phyloP scores from a whole-genome alignment of 352 stramenopile genomes.

The Pythium dissimile region DNA sequence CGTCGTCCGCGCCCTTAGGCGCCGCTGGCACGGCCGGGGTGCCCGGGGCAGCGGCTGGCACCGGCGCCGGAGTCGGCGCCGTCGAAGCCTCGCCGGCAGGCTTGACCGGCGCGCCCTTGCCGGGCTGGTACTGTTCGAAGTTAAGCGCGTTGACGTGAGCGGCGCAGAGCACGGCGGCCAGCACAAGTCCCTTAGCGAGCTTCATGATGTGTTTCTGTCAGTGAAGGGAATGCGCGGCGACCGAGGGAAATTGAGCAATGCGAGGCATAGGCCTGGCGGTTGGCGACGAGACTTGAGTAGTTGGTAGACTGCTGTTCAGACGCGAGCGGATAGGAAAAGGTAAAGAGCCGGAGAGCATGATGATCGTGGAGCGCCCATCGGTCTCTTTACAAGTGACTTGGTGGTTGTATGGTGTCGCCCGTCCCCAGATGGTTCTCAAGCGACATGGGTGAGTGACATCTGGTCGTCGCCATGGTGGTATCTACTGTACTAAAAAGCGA shows the following conservation, averaged over 20 bases:
- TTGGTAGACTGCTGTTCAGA: too few species aligned
- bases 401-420: background rate
- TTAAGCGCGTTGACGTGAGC: constrained; percentile 52
- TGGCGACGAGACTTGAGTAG: too few species aligned
- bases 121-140: constrained; percentile 30
- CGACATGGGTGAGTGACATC: background rate
- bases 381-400: constrained; percentile 2
- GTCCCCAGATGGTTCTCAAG: constrained; percentile 1
- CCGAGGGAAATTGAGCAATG: constrained; percentile 18
- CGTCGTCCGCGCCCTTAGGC: constrained; percentile 13
- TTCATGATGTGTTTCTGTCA: constrained; percentile 27
- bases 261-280: background rate
- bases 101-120: constrained; percentile 5
- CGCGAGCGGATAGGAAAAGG: too few species aligned
- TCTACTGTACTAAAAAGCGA: background rate
- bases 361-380: background rate
- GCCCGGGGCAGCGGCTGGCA: constrained; percentile 12
- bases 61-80: constrained; percentile 17
- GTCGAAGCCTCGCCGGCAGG: constrained; percentile 14
- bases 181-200: constrained; percentile 42
- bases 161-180: constrained; percentile 50
- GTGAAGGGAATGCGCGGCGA: background rate
- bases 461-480: background rate
- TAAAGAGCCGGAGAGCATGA: too few species aligned
- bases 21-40: background rate